Evolutionary conservation across 306 rosid species (phyloP), one percentile per base, ranked within the genome.

Genomic region (Mimosa bimucronata): DNA sequence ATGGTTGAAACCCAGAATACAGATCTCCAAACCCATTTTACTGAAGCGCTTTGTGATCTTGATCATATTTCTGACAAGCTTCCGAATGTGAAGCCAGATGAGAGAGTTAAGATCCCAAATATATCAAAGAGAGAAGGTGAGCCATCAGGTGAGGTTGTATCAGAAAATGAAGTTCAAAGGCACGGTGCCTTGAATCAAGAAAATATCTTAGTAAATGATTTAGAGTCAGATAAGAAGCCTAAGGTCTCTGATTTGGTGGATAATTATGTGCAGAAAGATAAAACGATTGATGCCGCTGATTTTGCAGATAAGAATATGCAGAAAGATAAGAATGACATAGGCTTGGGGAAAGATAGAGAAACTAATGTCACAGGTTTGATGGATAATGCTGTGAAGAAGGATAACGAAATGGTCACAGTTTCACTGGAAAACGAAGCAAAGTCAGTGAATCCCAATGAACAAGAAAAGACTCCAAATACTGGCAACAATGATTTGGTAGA

Each of bases 1-100:
- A 83, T 77, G 80, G 85, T 91, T 82, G 88, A 84, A 72, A 78
- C 78, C 70, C 88, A 89, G 86, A 91, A 86, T 70, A 81, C 70
- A 82, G 76, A 85, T 87, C 88, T 96, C 77, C 92, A 82, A 73
- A 84, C 76, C 29, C 88, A 90, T 74, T 86, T 96, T 62, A 87
- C 86, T 0, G 92, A 91, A 80, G 90, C 91, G 4, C 81, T 21
- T 25, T 71, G 83, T 58, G 74, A 87, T 88, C 94, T 96, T 25
- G 86, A 85, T 75, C 80, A 82, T 66, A 84, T 96, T 50, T 90
- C 91, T 16, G 91, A 73, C 68, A 65, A 89, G 74, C 88, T 96
- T 68, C 84, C 88, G 40, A 80, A 66, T 40, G 72, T 80, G 68
- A 86, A 81, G 75, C 88, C 81, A 52, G 89, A 81, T 75, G 87